Evolutionary conservation across 1,139 yeast species (phyloP).

Genomic region (Candida freyschussii): DNA sequence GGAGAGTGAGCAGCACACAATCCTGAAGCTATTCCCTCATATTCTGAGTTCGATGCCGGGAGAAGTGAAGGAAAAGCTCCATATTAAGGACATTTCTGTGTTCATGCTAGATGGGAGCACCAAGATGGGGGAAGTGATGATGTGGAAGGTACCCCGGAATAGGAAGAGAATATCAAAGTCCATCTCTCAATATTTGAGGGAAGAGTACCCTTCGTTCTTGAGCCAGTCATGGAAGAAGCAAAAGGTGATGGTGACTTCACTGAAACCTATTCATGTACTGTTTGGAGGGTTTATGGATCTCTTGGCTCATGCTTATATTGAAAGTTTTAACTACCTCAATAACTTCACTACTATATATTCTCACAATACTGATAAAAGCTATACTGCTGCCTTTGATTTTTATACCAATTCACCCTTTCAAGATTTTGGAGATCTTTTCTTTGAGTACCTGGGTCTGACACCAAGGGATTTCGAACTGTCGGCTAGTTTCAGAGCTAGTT

Average conservation of each 20-base stretch:
- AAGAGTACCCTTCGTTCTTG: background rate
- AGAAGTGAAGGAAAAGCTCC: background rate
- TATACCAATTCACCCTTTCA: slow-evolving; percentile 3
- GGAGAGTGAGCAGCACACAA: background rate
- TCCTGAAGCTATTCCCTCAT: slow-evolving; percentile 3
- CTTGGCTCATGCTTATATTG: slow-evolving; percentile 1
- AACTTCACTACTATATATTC: background rate
- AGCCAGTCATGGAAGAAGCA: background rate
- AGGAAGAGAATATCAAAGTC: too few species aligned
- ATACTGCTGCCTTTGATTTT: slow-evolving; percentile 4
- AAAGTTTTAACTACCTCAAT: background rate
- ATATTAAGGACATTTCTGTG: too few species aligned
- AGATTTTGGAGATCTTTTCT: slow-evolving; percentile 4
- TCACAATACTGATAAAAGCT: slow-evolving; percentile 1
- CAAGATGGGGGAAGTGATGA: too few species aligned
- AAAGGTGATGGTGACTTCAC: too few species aligned
- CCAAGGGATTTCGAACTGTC: slow-evolving; percentile 4
- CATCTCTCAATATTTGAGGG: too few species aligned
- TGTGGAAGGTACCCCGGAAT: too few species aligned
- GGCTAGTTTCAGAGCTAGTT: too few species aligned
- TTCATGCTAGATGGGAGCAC: too few species aligned
- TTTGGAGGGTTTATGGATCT: background rate
- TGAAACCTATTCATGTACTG: background rate
- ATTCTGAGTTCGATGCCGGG: background rate
- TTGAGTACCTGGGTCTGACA: slow-evolving; percentile 3